phyloP scores from a whole-genome alignment of 2,329 filamentous ascomycete species.

The Fusarium citri region DNA sequence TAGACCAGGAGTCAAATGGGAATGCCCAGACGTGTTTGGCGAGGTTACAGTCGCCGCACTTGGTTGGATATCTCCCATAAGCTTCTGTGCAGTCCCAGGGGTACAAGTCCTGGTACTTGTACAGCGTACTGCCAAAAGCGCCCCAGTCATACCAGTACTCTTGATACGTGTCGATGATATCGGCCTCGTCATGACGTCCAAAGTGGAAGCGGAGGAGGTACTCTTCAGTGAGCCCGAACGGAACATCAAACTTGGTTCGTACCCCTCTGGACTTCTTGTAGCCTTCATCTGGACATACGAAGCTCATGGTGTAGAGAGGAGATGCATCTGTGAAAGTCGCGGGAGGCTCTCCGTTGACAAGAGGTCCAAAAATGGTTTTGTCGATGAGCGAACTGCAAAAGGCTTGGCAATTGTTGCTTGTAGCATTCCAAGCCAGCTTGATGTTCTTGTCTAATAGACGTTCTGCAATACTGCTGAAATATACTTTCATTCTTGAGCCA shows the following conservation, averaged over 20 bases:
- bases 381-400: constrained; percentile 54
- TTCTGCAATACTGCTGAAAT: constrained; percentile 48
- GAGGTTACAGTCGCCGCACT: constrained; percentile 56
- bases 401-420: constrained; percentile 53
- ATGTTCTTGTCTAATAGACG: constrained; percentile 46
- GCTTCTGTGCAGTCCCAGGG: constrained; percentile 62
- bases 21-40: constrained; percentile 59
- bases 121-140: constrained; percentile 53
- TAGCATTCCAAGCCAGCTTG: constrained; percentile 48
- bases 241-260: constrained; percentile 52
- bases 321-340: not conserved
- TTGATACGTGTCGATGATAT: constrained; percentile 56
- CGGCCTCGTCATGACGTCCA: constrained; percentile 55
- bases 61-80: constrained; percentile 51
- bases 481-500: constrained; percentile 41
- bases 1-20: constrained; percentile 58
- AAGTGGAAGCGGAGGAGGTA: constrained; percentile 55
- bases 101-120: constrained; percentile 56
- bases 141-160: constrained; percentile 62
- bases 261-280: constrained; percentile 42
- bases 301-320: constrained; percentile 55
- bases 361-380: constrained; percentile 44
- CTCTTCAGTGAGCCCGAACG: constrained; percentile 57
- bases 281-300: constrained; percentile 50
- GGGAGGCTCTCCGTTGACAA: constrained; percentile 28